Evolutionary conservation across 257 asterid genomes (phyloP), one percentile per base, ranked within the genome.

Genomic region (Thymus mandschuricus): DNA sequence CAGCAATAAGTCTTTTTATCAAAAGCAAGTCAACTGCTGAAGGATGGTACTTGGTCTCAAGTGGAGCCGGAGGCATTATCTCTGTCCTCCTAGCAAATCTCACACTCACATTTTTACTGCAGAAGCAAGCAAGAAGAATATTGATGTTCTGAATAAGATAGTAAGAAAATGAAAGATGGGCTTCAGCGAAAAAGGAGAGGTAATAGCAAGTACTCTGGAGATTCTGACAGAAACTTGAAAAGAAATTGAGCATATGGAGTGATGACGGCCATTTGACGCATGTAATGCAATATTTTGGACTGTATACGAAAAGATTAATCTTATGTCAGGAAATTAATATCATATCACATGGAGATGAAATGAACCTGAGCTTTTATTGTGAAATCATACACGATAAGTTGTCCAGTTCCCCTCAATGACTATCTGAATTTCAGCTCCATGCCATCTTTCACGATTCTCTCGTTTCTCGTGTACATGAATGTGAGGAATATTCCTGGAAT

Each of bases 221-320:
- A 62, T 75, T 89, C 97, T 31, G 97, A 87, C 29, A 89, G 64
- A 75, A 92, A 92, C 87, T 86, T 86, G 86, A 92, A 92, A 68
- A 85, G 87, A 81, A 92, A 89, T 78, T 92, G 93, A 7, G 97
- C 90, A 79, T 92, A 92, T 45, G 97, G 97, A 48, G 97, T 92
- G 78, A 92, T 92, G 81, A 89, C 96, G 76, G 96, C 97, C 92
- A 92, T 92, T 83, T 92, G 96, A 52, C 97, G 97, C 97, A 89
- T 92, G 78, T 92, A 92, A 41, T 92, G 97, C 78, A 92, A 80
- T 75, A 92, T 87, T 81, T 92, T 89, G 79, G 97, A 92, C 97
- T 92, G 97, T 63, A 74, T 65, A 74, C 27, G 64, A 66, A 77
- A 71, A 67, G 46, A 70, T 56, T 66, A 64, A 4, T 67, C 57